These are phyloP conservation scores for Papilionanthe hybrid DNA, from an alignment of 116 monocot species.

Conservation along the genomic window DNA sequence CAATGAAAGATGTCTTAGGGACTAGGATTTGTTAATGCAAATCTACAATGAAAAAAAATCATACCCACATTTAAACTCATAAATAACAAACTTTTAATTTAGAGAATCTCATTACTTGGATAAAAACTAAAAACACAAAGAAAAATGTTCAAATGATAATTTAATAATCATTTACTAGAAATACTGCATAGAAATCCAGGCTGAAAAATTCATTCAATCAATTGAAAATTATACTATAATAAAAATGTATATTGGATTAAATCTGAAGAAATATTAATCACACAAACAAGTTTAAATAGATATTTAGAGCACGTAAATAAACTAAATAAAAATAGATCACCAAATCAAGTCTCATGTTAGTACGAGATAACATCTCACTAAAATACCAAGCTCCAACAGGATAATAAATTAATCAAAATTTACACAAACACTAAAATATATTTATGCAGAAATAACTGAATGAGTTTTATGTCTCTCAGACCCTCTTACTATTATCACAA, in stretches of 20 bases:
- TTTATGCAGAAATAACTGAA: no score
- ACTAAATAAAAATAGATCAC: background rate
- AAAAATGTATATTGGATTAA: background rate
- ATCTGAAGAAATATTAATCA: background rate
- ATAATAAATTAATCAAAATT: no score
- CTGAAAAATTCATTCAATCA: background rate
- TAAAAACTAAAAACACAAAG: conserved; percentile 4
- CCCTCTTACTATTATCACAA: no score
- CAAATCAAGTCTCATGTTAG: background rate
- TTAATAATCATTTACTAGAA: no score
- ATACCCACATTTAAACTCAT: background rate
- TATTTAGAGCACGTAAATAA: background rate
- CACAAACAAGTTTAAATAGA: background rate
- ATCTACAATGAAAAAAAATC: background rate
- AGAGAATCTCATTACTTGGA: background rate
- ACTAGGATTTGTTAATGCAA: background rate
- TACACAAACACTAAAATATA: no score
- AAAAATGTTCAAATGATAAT: background rate
- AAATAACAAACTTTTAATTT: background rate
- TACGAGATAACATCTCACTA: no score
- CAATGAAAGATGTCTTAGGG: background rate
- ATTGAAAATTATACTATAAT: background rate
- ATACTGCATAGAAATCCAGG: no score
- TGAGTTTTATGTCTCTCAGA: no score
- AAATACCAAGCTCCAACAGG: no score